These are phyloP conservation scores for Pinus tabuliformis DNA, from an alignment of 75 land plant species.

Conservation along the genomic window DNA sequence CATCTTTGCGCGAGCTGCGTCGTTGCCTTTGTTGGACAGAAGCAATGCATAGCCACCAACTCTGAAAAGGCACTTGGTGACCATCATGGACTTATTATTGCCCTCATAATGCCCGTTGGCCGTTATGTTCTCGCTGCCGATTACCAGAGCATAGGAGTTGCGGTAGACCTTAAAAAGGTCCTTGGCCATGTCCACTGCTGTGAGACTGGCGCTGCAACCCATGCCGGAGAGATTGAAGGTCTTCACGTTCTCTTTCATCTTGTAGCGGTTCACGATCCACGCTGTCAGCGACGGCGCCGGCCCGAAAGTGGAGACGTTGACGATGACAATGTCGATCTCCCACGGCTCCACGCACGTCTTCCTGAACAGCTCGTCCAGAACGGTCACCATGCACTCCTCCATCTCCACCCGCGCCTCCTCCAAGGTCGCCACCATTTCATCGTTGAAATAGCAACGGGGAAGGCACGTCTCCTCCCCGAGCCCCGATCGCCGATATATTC, in stretches of 20 bases:
- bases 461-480: constrained; percentile 33
- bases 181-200: constrained; percentile 22
- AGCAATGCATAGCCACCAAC: constrained; percentile 39
- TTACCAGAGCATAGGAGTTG: constrained; percentile 27
- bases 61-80: constrained; percentile 35
- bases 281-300: constrained; percentile 29
- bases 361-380: constrained; percentile 31
- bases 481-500: constrained; percentile 23
- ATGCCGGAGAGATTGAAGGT: constrained; percentile 32
- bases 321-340: constrained; percentile 40
- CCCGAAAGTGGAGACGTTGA: constrained; percentile 24
- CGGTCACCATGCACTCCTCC: constrained; percentile 42
- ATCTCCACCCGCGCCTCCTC: constrained; percentile 27
- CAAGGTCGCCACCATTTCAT: constrained; percentile 11
- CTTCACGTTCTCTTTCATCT: constrained; percentile 24
- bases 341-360: constrained; percentile 40
- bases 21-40: constrained; percentile 15
- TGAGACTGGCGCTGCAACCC: constrained; percentile 30
- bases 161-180: constrained; percentile 11
- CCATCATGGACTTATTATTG: constrained; percentile 22
- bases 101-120: constrained; percentile 22
- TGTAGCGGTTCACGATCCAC: constrained; percentile 27
- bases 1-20: constrained; percentile 12
- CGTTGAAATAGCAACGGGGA: constrained; percentile 12
- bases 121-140: constrained; percentile 25